Conservation (phyloP, 257 asterid genomes). For the Solanum chilense region DNA sequence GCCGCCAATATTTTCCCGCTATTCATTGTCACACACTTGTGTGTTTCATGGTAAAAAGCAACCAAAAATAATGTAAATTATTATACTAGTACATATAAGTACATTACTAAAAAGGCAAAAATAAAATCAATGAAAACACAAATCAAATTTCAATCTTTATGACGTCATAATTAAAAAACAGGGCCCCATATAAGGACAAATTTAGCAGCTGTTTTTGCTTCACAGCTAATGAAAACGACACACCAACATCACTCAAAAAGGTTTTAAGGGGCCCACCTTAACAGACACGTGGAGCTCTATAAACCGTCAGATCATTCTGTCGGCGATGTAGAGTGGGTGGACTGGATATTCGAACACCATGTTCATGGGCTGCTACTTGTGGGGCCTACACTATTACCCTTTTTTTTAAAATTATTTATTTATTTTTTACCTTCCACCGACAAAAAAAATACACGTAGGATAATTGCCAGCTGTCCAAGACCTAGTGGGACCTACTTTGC, state of each 20-base stretch:
- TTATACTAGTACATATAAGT: neutral
- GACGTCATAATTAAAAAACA: neutral
- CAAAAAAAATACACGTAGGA: neutral
- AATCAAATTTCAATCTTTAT: neutral
- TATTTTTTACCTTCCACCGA: neutral
- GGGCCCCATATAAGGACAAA: neutral
- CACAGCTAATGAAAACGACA: slow-evolving; percentile 34
- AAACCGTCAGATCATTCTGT: slow-evolving; percentile 22
- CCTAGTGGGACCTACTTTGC: neutral
- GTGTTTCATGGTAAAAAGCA: neutral
- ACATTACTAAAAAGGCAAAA: neutral
- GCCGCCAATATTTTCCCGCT: neutral
- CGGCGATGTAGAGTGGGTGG: slow-evolving; percentile 12
- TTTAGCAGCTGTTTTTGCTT: neutral
- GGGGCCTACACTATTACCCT: neutral
- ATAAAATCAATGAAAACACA: neutral
- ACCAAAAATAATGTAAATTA: neutral
- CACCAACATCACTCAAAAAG: slow-evolving; percentile 10
- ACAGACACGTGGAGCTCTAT: slow-evolving; percentile 8
- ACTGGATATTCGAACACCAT: neutral
- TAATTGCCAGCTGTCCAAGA: neutral
- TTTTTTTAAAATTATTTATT: neutral
- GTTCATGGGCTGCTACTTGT: neutral
- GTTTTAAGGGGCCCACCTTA: neutral
- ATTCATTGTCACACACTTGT: neutral